phyloP scores from a whole-genome alignment of 768 basidiomycete genomes.

The Auriscalpium vulgare region DNA sequence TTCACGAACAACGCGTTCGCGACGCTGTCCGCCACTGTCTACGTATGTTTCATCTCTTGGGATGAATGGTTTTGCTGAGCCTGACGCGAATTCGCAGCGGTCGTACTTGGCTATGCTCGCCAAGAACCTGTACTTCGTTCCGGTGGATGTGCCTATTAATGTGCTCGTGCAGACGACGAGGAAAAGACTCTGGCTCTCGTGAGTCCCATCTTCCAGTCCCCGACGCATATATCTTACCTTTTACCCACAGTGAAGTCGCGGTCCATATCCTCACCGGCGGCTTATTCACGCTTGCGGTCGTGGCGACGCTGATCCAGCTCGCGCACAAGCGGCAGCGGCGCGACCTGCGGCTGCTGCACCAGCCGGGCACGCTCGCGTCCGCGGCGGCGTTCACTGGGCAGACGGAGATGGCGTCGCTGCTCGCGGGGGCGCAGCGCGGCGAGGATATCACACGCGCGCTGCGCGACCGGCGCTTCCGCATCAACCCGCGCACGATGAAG shows the following conservation, averaged over 20 bases:
- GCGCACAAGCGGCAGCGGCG: conserved; percentile 39
- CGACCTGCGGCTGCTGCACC: conserved; percentile 35
- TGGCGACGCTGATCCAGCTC: conserved; percentile 36
- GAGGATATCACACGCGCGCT: conserved; percentile 36
- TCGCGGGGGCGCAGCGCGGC: conserved; percentile 30
- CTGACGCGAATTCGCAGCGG: conserved; percentile 20
- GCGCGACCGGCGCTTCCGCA: conserved; percentile 39
- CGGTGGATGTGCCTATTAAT: conserved; percentile 25
- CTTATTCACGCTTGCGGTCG: conserved; percentile 37
- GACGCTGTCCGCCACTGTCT: conserved; percentile 32
- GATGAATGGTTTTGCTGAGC: neutral
- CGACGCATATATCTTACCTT: neutral
- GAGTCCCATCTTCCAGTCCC: conserved; percentile 5
- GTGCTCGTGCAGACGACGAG: conserved; percentile 36
- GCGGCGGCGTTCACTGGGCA: conserved; percentile 47
- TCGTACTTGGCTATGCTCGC: conserved; percentile 44
- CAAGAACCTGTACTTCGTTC: conserved; percentile 42
- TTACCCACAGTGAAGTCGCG: conserved; percentile 28
- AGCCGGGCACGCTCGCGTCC: conserved; percentile 46
- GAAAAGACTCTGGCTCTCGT: conserved; percentile 45
- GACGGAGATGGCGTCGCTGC: conserved; percentile 38
- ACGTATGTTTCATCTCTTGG: conserved; percentile 31
- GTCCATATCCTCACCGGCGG: conserved; percentile 35
- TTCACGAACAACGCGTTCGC: conserved; percentile 33
- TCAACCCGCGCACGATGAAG: conserved; percentile 40